These are phyloP conservation scores for Sporobolomyces roseus DNA, from an alignment of 768 basidiomycete species.

Conservation along the genomic window DNA sequence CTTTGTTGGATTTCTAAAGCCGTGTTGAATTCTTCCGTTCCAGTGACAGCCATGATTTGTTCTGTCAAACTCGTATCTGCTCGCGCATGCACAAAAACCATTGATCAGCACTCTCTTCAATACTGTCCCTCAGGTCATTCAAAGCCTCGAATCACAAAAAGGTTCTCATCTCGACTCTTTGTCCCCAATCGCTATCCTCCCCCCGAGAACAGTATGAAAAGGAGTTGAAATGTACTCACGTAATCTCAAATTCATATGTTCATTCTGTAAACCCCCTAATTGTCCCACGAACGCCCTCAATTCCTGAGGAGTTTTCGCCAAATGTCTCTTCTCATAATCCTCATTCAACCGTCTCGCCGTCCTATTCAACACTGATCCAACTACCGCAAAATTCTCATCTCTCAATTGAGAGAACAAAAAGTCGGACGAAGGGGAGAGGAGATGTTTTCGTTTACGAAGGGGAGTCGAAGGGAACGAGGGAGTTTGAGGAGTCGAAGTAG, in stretches of 20 bases:
- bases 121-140: too few species aligned
- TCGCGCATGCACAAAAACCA: too few species aligned
- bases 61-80: slow-evolving; percentile 93
- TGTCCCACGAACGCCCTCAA: slow-evolving; percentile 92
- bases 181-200: too few species aligned
- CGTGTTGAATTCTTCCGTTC: slow-evolving; percentile 82
- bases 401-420: slow-evolving; percentile 74
- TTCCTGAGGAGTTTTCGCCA: slow-evolving; percentile 86
- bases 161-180: too few species aligned
- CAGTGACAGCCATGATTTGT: slow-evolving; percentile 75
- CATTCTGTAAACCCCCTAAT: slow-evolving; percentile 82
- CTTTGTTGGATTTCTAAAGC: slow-evolving; percentile 95
- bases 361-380: slow-evolving; percentile 74
- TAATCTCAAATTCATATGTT: slow-evolving; percentile 80
- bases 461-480: too few species aligned
- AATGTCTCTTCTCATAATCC: slow-evolving; percentile 73
- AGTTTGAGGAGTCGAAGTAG: too few species aligned
- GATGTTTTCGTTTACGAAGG: slow-evolving; percentile 92
- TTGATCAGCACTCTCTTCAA: neutral
- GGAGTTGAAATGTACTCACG: slow-evolving; percentile 61
- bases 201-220: neutral
- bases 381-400: slow-evolving; percentile 86
- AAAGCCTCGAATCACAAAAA: too few species aligned
- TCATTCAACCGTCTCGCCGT: slow-evolving; percentile 81
- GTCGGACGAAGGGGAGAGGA: slow-evolving; percentile 71